Percentiles rank a stretch among this genome's conserved stretches.
These are phyloP conservation scores for Glomus cerebriforme DNA, from an alignment of 192 early-diverging fungal species.

Conservation along the genomic window DNA sequence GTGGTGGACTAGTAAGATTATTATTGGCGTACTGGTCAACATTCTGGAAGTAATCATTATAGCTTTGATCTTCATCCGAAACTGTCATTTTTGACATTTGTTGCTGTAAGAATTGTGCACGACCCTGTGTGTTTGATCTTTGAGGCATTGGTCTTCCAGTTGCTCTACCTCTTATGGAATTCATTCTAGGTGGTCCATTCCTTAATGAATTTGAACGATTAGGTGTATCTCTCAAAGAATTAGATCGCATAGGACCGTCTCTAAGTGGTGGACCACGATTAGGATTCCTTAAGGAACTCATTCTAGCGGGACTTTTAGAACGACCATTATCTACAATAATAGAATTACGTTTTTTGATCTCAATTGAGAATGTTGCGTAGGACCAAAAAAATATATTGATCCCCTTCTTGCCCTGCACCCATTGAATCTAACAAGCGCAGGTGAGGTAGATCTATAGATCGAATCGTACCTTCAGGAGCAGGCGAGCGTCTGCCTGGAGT, in stretches of 20 bases:
- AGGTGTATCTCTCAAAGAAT: neutral
- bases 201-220: neutral
- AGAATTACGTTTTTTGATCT: neutral
- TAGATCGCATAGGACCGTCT: neutral
- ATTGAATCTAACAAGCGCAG: neutral
- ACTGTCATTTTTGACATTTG: conserved; percentile 14
- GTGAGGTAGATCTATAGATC: neutral
- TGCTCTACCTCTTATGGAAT: neutral
- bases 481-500: neutral
- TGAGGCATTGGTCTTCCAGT: neutral
- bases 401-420: neutral
- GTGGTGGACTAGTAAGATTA: neutral
- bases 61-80: neutral
- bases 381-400: neutral
- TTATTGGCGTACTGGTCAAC: neutral
- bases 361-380: neutral
- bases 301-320: neutral
- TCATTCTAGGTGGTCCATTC: neutral
- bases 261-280: neutral
- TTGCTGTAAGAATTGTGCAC: conserved; percentile 14
- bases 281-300: neutral
- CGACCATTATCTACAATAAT: conserved; percentile 25
- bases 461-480: neutral
- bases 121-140: conserved; percentile 1
- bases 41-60: conserved; percentile 6